Evolutionary conservation across 495 filamentous ascomycete genomes (phyloP).

Genomic region (Penicillium waksmanii): DNA sequence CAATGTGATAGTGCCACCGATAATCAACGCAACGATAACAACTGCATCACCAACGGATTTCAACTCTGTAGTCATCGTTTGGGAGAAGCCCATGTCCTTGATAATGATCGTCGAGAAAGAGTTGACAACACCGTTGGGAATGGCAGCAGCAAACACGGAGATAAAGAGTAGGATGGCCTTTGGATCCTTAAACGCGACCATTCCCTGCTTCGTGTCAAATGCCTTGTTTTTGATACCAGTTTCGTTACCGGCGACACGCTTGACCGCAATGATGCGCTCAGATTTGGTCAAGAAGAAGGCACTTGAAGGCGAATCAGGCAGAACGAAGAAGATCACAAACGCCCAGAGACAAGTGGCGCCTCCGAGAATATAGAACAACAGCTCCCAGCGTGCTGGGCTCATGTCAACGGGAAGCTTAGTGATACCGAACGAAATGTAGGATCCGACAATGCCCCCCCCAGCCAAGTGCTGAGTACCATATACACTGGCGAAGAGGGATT

Average conservation of each 20-base stretch:
- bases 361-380: slow-evolving; percentile 7
- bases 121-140: slow-evolving; percentile 22
- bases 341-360: slow-evolving; percentile 5
- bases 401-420: slow-evolving; percentile 1
- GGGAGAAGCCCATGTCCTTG: slow-evolving; percentile 20
- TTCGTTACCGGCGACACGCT: slow-evolving; percentile 2
- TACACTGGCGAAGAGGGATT: slow-evolving; percentile 19
- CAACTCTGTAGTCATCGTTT: slow-evolving; percentile 12
- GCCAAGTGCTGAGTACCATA: slow-evolving; percentile 18
- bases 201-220: slow-evolving; percentile 5
- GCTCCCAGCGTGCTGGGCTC: slow-evolving; percentile 5
- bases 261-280: slow-evolving; percentile 1
- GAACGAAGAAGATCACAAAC: not conserved
- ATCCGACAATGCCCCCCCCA: slow-evolving; percentile 17
- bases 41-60: slow-evolving; percentile 14
- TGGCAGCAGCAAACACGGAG: slow-evolving; percentile 16
- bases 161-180: slow-evolving; percentile 17
- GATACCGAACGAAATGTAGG: slow-evolving; percentile 9
- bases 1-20: slow-evolving; percentile 11
- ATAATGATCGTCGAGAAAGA: slow-evolving; percentile 24
- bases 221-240: slow-evolving; percentile 11
- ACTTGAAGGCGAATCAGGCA: slow-evolving; percentile 8
- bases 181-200: slow-evolving; percentile 10
- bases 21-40: slow-evolving; percentile 8
- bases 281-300: slow-evolving; percentile 5